Conservation (phyloP, 2,329 filamentous ascomycete species). For the Fusarium sp. region DNA sequence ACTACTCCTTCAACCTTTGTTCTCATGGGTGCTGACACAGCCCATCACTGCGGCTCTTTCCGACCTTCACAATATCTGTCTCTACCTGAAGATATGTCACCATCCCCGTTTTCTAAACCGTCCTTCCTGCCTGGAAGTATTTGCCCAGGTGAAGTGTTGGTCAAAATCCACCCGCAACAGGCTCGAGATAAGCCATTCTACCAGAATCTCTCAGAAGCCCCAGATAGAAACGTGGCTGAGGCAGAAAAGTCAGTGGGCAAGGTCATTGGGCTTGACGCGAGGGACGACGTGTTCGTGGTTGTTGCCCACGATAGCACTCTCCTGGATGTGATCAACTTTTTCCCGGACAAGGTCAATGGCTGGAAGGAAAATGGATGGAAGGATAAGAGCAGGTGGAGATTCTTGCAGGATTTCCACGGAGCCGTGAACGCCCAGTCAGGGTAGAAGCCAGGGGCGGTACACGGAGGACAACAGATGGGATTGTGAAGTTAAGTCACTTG, state of each 20-base stretch:
- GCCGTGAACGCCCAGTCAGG: neutral
- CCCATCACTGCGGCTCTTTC: neutral
- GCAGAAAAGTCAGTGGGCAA: constrained; percentile 3
- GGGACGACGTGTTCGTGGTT: constrained; percentile 2
- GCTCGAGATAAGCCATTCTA: neutral
- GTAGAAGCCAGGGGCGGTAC: neutral
- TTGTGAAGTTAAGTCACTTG: neutral
- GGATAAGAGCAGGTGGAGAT: neutral
- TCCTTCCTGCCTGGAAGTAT: neutral
- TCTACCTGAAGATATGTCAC: neutral
- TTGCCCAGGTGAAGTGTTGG: neutral
- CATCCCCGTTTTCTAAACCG: neutral
- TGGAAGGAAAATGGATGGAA: constrained; percentile 11
- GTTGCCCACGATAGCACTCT: constrained; percentile 8
- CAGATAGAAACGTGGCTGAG: neutral
- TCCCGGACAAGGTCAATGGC: constrained; percentile 1
- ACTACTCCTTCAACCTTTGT: constrained; percentile 9
- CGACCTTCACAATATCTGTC: neutral
- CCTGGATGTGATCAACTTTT: constrained; percentile 1
- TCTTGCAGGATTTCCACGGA: neutral
- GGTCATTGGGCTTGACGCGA: neutral
- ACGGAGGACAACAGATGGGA: neutral
- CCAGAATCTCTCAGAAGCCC: neutral
- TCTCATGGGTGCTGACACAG: constrained; percentile 3
- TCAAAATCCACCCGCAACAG: neutral